Evolutionary conservation across 495 filamentous ascomycete species (phyloP).

Genomic region (Aspergillus nidulans): DNA sequence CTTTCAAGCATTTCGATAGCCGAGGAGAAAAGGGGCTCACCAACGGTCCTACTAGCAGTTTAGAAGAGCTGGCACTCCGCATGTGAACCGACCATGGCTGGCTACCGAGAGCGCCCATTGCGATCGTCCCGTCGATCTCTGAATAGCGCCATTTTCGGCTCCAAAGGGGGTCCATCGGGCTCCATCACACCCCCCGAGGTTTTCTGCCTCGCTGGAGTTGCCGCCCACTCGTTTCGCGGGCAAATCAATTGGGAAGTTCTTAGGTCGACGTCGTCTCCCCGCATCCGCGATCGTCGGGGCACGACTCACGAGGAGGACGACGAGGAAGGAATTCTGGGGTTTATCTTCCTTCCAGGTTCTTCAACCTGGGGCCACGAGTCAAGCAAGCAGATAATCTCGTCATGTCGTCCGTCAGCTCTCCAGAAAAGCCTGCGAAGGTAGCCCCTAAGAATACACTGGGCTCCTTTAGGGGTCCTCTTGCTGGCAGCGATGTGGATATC

Average conservation of each 20-base stretch:
- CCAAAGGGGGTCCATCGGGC: background rate
- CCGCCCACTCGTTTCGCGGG: background rate
- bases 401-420: constrained; percentile 1
- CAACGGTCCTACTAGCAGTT: background rate
- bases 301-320: background rate
- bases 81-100: constrained; percentile 15
- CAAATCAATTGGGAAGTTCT: background rate
- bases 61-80: background rate
- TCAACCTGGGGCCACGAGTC: background rate
- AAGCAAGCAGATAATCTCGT: background rate
- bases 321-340: background rate
- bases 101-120: background rate
- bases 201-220: background rate
- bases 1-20: background rate
- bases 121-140: constrained; percentile 1
- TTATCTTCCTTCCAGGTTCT: background rate
- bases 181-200: background rate
- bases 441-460: constrained; percentile 35
- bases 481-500: constrained; percentile 21
- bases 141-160: constrained; percentile 1
- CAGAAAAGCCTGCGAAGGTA: constrained; percentile 25
- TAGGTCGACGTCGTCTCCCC: constrained; percentile 6
- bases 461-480: constrained; percentile 32
- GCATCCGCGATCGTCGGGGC: background rate
- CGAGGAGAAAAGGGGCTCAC: background rate